phyloP scores from a whole-genome alignment of 805 yeast genomes.

The Saturnispora dispora region DNA sequence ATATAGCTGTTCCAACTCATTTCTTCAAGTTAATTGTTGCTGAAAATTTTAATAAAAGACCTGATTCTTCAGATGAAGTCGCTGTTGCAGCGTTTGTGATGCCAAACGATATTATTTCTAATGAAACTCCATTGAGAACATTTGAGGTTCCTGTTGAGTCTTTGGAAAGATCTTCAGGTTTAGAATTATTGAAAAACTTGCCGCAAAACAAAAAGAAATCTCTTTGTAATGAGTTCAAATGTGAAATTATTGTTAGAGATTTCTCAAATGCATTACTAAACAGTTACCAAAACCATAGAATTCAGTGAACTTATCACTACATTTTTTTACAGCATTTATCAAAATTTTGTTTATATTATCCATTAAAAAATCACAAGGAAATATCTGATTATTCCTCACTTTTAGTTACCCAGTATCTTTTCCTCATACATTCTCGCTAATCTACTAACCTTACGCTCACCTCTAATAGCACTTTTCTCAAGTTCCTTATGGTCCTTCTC shows the following conservation, averaged over 20 bases:
- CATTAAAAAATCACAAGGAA: not conserved
- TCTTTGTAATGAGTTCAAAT: conserved; percentile 71
- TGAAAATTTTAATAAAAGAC: conserved; percentile 41
- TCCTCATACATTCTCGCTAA: conserved; percentile 44
- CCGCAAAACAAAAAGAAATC: conserved; percentile 48
- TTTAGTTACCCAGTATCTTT: conserved; percentile 21
- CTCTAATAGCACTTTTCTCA: conserved; percentile 27
- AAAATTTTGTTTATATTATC: not conserved
- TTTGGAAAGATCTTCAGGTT: conserved; percentile 77
- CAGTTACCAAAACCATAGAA: conserved; percentile 17
- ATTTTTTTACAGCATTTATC: not conserved
- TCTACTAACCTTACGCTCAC: conserved; percentile 42
- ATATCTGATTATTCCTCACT: not conserved
- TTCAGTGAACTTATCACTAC: not conserved
- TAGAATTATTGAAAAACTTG: conserved; percentile 65
- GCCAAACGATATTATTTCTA: conserved; percentile 77
- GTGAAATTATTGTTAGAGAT: conserved; percentile 76
- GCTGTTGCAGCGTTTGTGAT: conserved; percentile 89
- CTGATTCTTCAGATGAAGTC: conserved; percentile 34
- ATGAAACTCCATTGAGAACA: conserved; percentile 55
- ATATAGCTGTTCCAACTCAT: conserved; percentile 94
- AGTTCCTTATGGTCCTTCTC: conserved; percentile 20
- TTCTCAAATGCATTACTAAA: conserved; percentile 40
- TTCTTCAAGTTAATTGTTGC: conserved; percentile 88
- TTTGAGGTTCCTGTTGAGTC: conserved; percentile 90